Conservation (phyloP, 1,139 yeast species). For the Zygoascus hellenicus region DNA sequence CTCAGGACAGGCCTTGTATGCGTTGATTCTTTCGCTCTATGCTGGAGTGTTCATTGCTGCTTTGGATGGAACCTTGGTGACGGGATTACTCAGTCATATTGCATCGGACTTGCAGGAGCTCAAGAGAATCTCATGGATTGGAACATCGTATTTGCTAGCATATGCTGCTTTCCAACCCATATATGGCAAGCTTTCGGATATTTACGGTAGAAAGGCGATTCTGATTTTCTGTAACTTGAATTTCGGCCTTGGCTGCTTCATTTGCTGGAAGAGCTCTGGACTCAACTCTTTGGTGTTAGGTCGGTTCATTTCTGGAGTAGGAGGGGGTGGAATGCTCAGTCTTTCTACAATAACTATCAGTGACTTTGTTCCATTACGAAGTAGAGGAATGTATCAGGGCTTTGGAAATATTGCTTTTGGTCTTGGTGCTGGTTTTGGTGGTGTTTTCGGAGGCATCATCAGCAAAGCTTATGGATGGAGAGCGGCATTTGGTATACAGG, state of each 20-base stretch:
- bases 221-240: constrained; percentile 44
- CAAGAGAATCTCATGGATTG: constrained; percentile 53
- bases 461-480: constrained; percentile 80
- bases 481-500: constrained; percentile 53
- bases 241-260: constrained; percentile 51
- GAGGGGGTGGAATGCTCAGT: constrained; percentile 59
- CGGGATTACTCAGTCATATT: constrained; percentile 56
- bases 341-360: constrained; percentile 50
- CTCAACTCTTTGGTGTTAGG: constrained; percentile 51
- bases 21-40: constrained; percentile 38
- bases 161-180: constrained; percentile 68
- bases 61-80: constrained; percentile 59
- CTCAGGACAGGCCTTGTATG: neutral
- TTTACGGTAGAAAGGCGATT: constrained; percentile 66
- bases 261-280: constrained; percentile 45
- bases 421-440: constrained; percentile 66
- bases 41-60: constrained; percentile 53
- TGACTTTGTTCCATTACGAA: constrained; percentile 52
- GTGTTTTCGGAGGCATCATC: constrained; percentile 63
- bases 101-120: constrained; percentile 56
- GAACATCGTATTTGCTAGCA: constrained; percentile 54
- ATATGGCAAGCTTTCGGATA: constrained; percentile 80
- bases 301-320: constrained; percentile 55
- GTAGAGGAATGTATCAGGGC: constrained; percentile 58
- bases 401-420: constrained; percentile 60